phyloP scores from a whole-genome alignment of 2,329 filamentous ascomycete species.

The Fonsecaea pugnacius region DNA sequence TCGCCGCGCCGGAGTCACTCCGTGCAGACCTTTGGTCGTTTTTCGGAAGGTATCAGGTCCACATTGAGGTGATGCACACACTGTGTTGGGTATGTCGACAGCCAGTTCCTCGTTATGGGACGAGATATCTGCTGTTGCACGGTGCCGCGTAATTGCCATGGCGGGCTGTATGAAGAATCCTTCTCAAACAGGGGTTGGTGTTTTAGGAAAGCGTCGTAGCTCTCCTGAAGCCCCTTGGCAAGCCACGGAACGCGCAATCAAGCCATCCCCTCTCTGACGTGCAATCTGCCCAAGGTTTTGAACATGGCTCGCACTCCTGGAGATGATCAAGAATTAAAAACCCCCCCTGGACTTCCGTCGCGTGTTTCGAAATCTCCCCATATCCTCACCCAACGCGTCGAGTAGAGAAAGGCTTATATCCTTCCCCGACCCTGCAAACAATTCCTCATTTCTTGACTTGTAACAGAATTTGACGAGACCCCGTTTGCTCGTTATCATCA shows the following conservation, averaged over 20 bases:
- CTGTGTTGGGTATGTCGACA: background rate
- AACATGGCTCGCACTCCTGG: background rate
- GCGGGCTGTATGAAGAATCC: constrained; percentile 3
- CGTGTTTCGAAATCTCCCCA: background rate
- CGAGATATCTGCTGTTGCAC: constrained; percentile 9
- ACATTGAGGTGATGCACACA: constrained; percentile 7
- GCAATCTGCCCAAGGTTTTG: constrained; percentile 28
- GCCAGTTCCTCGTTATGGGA: background rate
- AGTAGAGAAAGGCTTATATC: background rate
- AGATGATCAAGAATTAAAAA: background rate
- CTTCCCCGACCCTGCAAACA: background rate
- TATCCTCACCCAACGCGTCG: background rate
- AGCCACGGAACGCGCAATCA: constrained; percentile 27
- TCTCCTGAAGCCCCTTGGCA: constrained; percentile 27
- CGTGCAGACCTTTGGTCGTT: constrained; percentile 3
- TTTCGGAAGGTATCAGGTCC: background rate
- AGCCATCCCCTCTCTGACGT: constrained; percentile 5
- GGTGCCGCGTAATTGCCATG: constrained; percentile 19
- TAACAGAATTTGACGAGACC: background rate
- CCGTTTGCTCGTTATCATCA: background rate
- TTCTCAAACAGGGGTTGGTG: constrained; percentile 17
- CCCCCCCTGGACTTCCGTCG: constrained; percentile 5
- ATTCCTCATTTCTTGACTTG: background rate
- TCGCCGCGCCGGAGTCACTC: constrained; percentile 17
- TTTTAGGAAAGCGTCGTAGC: constrained; percentile 11